Percentiles rank a stretch among this genome's conserved stretches.
These are phyloP conservation scores for Geranomyces variabilis DNA, from an alignment of 192 early-diverging fungal species.

Conservation along the genomic window DNA sequence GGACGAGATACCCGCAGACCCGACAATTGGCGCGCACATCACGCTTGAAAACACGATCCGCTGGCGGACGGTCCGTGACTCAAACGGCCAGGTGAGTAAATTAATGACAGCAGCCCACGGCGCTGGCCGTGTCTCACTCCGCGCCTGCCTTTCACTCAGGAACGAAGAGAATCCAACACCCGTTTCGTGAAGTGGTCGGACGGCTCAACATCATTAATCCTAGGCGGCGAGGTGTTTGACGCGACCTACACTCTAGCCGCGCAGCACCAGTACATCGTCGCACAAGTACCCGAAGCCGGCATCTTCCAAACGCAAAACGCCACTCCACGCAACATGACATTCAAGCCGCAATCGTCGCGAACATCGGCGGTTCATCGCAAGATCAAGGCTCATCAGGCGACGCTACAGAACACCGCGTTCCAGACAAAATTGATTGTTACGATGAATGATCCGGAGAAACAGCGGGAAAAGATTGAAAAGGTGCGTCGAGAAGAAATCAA, in stretches of 20 bases:
- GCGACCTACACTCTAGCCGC: conserved; percentile 54
- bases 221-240: conserved; percentile 78
- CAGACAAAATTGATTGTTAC: conserved; percentile 69
- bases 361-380: conserved; percentile 65
- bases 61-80: conserved; percentile 63
- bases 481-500: conserved; percentile 22
- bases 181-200: conserved; percentile 80
- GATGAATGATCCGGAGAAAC: conserved; percentile 69
- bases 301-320: conserved; percentile 70
- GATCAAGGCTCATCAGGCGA: conserved; percentile 68
- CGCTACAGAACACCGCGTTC: conserved; percentile 65
- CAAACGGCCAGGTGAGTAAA: not conserved
- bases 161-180: conserved; percentile 71
- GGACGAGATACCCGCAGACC: conserved; percentile 47
- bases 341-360: conserved; percentile 61
- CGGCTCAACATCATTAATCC: conserved; percentile 68
- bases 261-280: conserved; percentile 66
- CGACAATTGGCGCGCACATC: conserved; percentile 47
- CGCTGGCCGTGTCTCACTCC: not conserved
- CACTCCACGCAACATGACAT: conserved; percentile 63
- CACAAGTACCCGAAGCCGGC: conserved; percentile 54
- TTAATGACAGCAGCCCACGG: not conserved
- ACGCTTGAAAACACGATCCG: conserved; percentile 74
- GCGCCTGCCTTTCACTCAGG: not conserved
- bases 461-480: conserved; percentile 63